phyloP scores from a whole-genome alignment of 129 eudicot species.

The Silybum marianum region DNA sequence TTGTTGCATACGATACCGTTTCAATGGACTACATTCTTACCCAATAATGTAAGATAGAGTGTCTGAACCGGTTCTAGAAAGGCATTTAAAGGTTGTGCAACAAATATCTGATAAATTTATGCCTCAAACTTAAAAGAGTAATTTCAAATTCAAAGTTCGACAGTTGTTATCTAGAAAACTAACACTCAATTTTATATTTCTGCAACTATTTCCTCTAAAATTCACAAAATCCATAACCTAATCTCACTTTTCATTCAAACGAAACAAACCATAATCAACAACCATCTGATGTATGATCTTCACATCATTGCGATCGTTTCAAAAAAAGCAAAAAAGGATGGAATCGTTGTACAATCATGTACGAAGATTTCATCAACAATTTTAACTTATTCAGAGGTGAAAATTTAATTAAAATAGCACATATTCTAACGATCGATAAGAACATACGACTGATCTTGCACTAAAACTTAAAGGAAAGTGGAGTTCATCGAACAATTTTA shows the following conservation, averaged over 20 bases:
- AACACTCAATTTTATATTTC: constrained; percentile 6
- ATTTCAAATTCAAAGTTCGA: not conserved
- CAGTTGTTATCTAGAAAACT: not conserved
- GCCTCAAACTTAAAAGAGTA: not conserved
- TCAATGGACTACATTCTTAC: too few relatives aligned
- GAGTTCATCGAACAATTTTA: not conserved
- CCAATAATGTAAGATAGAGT: too few relatives aligned
- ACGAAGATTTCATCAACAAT: constrained; percentile 9
- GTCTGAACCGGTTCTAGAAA: not conserved
- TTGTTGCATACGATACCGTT: too few relatives aligned
- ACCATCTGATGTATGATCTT: not conserved
- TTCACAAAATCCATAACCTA: constrained; percentile 8
- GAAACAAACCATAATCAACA: not conserved
- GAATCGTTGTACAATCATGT: not conserved
- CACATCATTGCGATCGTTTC: not conserved
- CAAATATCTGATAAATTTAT: not conserved
- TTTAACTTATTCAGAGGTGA: not conserved
- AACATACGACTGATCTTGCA: not conserved
- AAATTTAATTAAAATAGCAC: not conserved
- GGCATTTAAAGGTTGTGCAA: not conserved
- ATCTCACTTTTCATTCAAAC: constrained; percentile 8
- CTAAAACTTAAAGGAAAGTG: not conserved
- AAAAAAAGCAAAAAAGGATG: not conserved
- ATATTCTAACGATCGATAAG: not conserved
- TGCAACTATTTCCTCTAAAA: constrained; percentile 1